phyloP scores from a whole-genome alignment of 768 basidiomycete species.

The Tephrocybe sp. region DNA sequence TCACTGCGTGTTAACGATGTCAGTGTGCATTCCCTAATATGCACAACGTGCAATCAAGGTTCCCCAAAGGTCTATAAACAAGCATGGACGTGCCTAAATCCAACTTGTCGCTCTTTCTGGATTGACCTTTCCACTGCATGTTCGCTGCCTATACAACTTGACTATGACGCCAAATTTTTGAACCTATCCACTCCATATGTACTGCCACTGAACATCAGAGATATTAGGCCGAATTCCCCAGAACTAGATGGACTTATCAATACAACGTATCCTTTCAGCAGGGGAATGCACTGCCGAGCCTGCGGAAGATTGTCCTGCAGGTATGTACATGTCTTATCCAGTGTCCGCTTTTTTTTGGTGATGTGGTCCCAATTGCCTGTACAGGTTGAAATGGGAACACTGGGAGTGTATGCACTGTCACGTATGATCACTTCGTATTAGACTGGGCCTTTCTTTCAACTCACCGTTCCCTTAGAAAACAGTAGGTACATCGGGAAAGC shows the following conservation, averaged over 20 bases:
- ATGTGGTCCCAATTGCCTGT: constrained; percentile 5
- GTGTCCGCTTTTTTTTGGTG: too few species aligned
- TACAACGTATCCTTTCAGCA: constrained; percentile 54
- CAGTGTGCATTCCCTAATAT: constrained; percentile 32
- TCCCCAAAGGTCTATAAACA: constrained; percentile 55
- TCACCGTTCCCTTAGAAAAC: constrained; percentile 18
- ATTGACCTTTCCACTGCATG: constrained; percentile 23
- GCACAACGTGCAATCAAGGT: constrained; percentile 38
- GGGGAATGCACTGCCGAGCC: constrained; percentile 63
- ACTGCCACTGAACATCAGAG: constrained; percentile 32
- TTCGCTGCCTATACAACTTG: constrained; percentile 35
- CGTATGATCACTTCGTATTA: constrained; percentile 31
- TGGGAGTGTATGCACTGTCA: constrained; percentile 68
- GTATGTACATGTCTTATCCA: constrained; percentile 32
- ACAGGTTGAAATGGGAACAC: constrained; percentile 69
- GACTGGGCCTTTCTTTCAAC: not conserved
- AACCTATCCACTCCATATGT: constrained; percentile 29
- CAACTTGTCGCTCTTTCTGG: constrained; percentile 60
- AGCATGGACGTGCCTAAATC: constrained; percentile 64
- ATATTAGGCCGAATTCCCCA: constrained; percentile 36
- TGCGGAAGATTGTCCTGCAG: constrained; percentile 78
- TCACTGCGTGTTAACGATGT: not conserved
- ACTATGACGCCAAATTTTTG: constrained; percentile 50
- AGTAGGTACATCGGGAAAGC: constrained; percentile 20
- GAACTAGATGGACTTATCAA: constrained; percentile 34